Base-by-base conservation (phyloP, 1,284 basidiomycete species). In the Rhizoctonia solani region DNA sequence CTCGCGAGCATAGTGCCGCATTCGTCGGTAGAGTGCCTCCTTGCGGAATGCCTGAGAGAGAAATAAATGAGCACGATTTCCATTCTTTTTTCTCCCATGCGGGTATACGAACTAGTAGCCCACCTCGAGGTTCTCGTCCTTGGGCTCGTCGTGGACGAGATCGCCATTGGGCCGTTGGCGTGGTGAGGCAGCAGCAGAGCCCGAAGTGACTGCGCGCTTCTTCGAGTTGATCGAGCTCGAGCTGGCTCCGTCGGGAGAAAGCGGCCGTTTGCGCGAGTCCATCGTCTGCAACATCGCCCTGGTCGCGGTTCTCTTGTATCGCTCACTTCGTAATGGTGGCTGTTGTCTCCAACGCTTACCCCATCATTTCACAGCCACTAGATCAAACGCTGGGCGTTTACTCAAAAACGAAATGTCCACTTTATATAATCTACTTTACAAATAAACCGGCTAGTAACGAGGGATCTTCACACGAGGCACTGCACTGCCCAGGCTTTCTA, bases 1-100 rank as follows among this genome's bases (percentile, higher is more conserved):
- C 77, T 93, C 88, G 68, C 93, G 85, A 59, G 89, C 87, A 76
- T 96, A 95, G 73, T 95, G 87, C 74, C 85, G 89, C 93, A 98
- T 95, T 70, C 93, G 85, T 54, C 95, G 84, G 77, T 88, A 96
- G 58, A 98, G 90, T 46, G 95, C 95, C 75, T 95, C 93, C 78
- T 98, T 97, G 69, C 92, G 87, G 76, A 89, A 89, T 21, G 81
- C 78, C 88, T 92, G 71, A 71, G 53, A 69, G 39, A 47, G 46
- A 39, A 39, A 39, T 8, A 39, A 8, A 39, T 8, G 16, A 39
- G 32, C 34, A 70, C 66, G 69, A 37, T 54, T 66, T 59, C 39
- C 32, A n/a, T 46, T 27, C 42, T 27, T 29, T 23, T 44, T 30
- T 39, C 6, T 16, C 29, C 52, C 29, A 19, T 27, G 19, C 34